Conservation (phyloP, 192 early-diverging fungal genomes). For the Nowakowskiella sp. region DNA sequence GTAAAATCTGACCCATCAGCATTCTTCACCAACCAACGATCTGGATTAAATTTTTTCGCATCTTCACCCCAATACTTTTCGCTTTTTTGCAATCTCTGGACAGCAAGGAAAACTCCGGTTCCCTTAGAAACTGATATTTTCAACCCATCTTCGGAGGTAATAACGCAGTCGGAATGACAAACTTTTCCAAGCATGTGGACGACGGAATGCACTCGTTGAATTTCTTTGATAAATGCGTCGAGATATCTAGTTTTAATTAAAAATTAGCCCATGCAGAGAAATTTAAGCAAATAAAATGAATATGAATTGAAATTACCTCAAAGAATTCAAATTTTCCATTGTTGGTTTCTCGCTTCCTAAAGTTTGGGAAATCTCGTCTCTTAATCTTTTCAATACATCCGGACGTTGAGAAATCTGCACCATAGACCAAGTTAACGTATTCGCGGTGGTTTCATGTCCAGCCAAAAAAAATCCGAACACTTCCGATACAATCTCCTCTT, state of each 20-base stretch:
- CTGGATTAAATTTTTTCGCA: conserved; percentile 46
- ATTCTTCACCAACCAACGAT: no score
- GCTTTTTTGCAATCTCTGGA: no score
- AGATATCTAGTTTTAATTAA: no score
- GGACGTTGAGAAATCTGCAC: conserved; percentile 31
- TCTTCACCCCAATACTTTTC: conserved; percentile 42
- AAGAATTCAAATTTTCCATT: conserved; percentile 1
- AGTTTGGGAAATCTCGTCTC: conserved; percentile 25
- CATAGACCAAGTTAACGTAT: conserved; percentile 34
- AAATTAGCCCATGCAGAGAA: no score
- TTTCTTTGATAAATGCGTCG: conserved; percentile 49
- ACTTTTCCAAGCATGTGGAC: no score
- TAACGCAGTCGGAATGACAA: no score
- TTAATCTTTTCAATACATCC: conserved; percentile 21
- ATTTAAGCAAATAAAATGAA: no score
- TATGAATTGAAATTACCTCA: conserved; percentile 12
- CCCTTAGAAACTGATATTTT: no score
- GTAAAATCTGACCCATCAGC: no score
- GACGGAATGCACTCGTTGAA: conserved; percentile 34
- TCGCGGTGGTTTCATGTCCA: conserved; percentile 46
- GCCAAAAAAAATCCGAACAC: conserved; percentile 38
- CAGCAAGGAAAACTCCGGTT: no score
- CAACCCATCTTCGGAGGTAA: no score
- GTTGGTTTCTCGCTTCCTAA: background rate
- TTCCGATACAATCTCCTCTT: conserved; percentile 34